Percentiles rank a stretch among this genome's conserved stretches.
These are phyloP conservation scores for Pleurotus citrinopileatus DNA, from an alignment of 768 basidiomycete species.

Conservation along the genomic window DNA sequence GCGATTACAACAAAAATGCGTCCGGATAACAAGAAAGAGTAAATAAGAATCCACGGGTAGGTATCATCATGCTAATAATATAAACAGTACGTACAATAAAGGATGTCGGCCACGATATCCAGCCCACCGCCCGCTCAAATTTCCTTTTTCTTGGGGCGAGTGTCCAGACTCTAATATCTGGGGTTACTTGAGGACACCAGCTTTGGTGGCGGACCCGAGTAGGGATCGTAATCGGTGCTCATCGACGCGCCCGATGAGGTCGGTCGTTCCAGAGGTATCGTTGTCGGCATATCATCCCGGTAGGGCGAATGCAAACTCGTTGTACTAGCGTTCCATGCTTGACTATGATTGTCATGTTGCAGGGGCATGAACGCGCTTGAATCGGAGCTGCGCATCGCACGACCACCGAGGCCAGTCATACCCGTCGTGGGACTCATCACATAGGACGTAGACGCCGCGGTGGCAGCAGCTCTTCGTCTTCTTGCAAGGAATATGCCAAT, in stretches of 20 bases:
- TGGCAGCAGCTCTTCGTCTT: neutral
- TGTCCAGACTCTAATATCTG: neutral
- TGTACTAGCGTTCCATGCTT: constrained; percentile 57
- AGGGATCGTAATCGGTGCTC: constrained; percentile 34
- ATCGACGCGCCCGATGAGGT: constrained; percentile 24
- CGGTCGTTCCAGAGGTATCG: constrained; percentile 33
- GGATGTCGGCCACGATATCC: neutral
- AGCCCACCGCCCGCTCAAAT: neutral
- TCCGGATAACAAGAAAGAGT: no score
- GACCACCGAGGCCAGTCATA: constrained; percentile 21
- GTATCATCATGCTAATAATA: no score
- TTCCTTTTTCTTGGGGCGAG: neutral
- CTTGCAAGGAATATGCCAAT: constrained; percentile 11
- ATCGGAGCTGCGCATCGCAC: constrained; percentile 48
- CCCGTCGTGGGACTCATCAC: constrained; percentile 15
- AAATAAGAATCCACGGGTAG: no score
- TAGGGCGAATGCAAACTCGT: constrained; percentile 40
- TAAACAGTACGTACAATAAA: no score
- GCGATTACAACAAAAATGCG: no score
- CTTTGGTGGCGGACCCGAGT: constrained; percentile 23
- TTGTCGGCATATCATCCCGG: constrained; percentile 20
- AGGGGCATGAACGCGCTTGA: constrained; percentile 73
- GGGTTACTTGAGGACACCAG: neutral
- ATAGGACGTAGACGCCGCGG: constrained; percentile 16
- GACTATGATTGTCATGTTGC: constrained; percentile 56